Conservation (phyloP, 331 rosid genomes). For the Dryas integrifolia region DNA sequence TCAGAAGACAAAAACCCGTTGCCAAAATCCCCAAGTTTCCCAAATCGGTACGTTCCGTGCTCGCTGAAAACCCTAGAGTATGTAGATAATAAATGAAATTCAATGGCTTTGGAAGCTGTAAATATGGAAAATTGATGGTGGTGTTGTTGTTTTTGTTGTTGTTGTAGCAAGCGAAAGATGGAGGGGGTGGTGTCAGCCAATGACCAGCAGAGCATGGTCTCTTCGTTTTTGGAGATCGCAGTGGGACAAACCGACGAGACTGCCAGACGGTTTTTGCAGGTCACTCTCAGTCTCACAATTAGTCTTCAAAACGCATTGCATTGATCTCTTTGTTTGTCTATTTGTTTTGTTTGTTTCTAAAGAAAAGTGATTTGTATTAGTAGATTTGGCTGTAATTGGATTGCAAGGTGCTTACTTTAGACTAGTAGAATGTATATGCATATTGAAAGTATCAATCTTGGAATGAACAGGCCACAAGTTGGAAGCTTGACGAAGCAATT, state of each 20-base stretch:
- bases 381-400: background rate
- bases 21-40: conserved; percentile 11
- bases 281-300: conserved; percentile 1
- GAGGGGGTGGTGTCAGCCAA: conserved; percentile 55
- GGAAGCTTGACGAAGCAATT: conserved; percentile 95
- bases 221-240: conserved; percentile 84
- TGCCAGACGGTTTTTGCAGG: conserved; percentile 84
- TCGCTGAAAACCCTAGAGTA: background rate
- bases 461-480: conserved; percentile 73
- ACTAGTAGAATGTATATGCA: background rate
- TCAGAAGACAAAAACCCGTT: background rate
- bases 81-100: background rate
- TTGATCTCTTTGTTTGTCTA: background rate
- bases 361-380: background rate
- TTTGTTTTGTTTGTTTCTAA: background rate
- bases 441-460: conserved; percentile 9
- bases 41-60: conserved; percentile 4
- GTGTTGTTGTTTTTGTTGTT: background rate
- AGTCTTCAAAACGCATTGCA: background rate
- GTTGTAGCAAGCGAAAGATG: conserved; percentile 31
- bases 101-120: background rate
- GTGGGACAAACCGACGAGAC: conserved; percentile 86
- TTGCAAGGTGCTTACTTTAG: background rate
- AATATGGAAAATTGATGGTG: background rate
- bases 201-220: conserved; percentile 70